Conservation (phyloP, 1,284 basidiomycete genomes). For the Tremellales sp. region DNA sequence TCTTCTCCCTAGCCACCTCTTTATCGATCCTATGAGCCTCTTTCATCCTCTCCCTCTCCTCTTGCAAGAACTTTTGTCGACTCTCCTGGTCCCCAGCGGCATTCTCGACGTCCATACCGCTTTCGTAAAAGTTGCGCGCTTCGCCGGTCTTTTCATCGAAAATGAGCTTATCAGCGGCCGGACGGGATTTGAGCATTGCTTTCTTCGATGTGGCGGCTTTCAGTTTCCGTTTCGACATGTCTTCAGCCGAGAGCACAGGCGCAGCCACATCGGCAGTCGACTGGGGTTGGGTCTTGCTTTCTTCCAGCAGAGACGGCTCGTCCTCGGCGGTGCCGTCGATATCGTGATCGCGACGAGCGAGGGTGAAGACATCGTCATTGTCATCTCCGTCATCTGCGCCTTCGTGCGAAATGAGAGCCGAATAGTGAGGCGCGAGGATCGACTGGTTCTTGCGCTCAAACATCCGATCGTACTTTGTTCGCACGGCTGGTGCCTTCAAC, state of each 20-base stretch:
- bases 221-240: constrained; percentile 61
- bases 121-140: constrained; percentile 74
- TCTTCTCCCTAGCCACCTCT: constrained; percentile 79
- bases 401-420: constrained; percentile 73
- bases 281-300: constrained; percentile 1
- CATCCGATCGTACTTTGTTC: constrained; percentile 98
- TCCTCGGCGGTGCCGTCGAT: constrained; percentile 52
- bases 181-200: constrained; percentile 61
- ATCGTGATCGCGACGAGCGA: constrained; percentile 85
- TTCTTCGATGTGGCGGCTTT: constrained; percentile 75
- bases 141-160: constrained; percentile 77
- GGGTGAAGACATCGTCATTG: constrained; percentile 85
- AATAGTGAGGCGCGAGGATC: constrained; percentile 87
- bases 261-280: constrained; percentile 1
- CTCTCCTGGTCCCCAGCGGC: constrained; percentile 63
- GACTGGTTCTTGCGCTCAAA: constrained; percentile 95
- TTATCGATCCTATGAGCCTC: constrained; percentile 71
- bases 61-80: constrained; percentile 65
- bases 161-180: constrained; percentile 61
- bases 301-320: constrained; percentile 28
- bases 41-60: constrained; percentile 66
- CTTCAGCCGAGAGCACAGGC: constrained; percentile 19
- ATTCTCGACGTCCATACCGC: constrained; percentile 62
- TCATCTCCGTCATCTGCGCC: constrained; percentile 55
- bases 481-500: constrained; percentile 51